A percentile compares a stretch with the other conserved stretches of the same genome.
These are phyloP conservation scores for Linum lewisii DNA, from an alignment of 345 rosid genomes.

Conservation along the genomic window DNA sequence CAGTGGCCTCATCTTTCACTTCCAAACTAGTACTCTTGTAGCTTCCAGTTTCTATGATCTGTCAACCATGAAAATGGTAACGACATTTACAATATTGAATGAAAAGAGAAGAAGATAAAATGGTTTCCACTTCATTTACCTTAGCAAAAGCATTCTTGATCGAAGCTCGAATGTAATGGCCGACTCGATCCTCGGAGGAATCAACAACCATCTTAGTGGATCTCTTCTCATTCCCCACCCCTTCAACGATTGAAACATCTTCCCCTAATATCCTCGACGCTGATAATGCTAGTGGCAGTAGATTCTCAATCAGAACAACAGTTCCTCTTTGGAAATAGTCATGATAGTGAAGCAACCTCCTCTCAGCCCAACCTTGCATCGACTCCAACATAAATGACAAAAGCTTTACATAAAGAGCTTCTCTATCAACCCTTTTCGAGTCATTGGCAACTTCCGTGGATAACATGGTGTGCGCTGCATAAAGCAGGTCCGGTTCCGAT, in stretches of 20 bases:
- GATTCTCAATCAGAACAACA: constrained; percentile 45
- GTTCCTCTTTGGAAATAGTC: constrained; percentile 61
- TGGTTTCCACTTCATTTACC: constrained; percentile 26
- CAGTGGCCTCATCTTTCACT: constrained; percentile 43
- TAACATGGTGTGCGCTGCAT: constrained; percentile 61
- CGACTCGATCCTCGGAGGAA: constrained; percentile 47
- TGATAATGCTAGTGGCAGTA: constrained; percentile 59
- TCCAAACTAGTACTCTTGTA: constrained; percentile 25
- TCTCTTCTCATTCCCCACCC: constrained; percentile 37
- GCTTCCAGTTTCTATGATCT: constrained; percentile 53
- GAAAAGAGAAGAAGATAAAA: not conserved
- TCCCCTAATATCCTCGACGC: constrained; percentile 59
- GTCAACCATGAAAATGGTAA: not conserved
- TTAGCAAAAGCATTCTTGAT: constrained; percentile 58
- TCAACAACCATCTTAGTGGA: constrained; percentile 33
- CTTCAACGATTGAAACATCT: constrained; percentile 44
- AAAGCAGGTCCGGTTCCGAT: constrained; percentile 65
- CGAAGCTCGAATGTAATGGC: constrained; percentile 65
- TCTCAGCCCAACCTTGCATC: constrained; percentile 83
- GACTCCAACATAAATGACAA: constrained; percentile 51
- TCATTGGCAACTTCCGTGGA: constrained; percentile 64
- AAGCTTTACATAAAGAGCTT: constrained; percentile 48
- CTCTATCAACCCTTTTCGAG: constrained; percentile 57
- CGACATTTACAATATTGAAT: too few species aligned
- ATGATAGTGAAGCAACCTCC: constrained; percentile 58